Conservation (phyloP, 2,329 filamentous ascomycete species). For the Coleophoma eucalyptorum region DNA sequence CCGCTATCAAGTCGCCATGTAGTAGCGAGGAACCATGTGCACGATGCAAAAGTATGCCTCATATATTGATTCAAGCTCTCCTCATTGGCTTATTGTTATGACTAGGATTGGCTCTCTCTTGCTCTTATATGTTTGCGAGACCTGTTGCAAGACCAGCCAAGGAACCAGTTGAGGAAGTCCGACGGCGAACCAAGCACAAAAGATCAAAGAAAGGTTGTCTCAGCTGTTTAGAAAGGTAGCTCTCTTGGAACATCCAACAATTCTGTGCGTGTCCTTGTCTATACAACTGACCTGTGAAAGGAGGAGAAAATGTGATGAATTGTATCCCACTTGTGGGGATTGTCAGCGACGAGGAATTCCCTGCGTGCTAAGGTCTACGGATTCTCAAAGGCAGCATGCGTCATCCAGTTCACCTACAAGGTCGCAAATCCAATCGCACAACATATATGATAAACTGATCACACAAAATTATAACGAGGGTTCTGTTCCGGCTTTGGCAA, state of each 20-base stretch:
- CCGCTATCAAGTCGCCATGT: not conserved
- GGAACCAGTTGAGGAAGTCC: not conserved
- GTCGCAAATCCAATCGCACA: not conserved
- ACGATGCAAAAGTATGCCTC: not conserved
- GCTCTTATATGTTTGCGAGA: not conserved
- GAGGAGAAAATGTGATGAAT: not conserved
- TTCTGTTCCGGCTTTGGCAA: not conserved
- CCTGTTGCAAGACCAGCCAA: not conserved
- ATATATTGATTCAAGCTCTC: not conserved
- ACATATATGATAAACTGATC: not conserved
- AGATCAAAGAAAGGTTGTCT: not conserved
- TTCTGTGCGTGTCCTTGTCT: too few relatives aligned
- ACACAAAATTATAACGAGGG: not conserved
- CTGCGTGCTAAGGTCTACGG: not conserved
- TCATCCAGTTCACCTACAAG: not conserved
- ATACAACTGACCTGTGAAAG: not conserved
- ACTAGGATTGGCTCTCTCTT: not conserved
- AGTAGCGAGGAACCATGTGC: not conserved
- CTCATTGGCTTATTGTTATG: too few relatives aligned
- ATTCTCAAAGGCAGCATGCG: not conserved
- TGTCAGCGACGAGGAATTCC: not conserved
- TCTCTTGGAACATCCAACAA: too few relatives aligned
- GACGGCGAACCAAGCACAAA: not conserved
- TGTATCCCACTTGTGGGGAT: not conserved
- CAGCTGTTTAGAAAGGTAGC: not conserved